phyloP scores from a whole-genome alignment of 306 rosid genomes.

The Lathyrus sativus region DNA sequence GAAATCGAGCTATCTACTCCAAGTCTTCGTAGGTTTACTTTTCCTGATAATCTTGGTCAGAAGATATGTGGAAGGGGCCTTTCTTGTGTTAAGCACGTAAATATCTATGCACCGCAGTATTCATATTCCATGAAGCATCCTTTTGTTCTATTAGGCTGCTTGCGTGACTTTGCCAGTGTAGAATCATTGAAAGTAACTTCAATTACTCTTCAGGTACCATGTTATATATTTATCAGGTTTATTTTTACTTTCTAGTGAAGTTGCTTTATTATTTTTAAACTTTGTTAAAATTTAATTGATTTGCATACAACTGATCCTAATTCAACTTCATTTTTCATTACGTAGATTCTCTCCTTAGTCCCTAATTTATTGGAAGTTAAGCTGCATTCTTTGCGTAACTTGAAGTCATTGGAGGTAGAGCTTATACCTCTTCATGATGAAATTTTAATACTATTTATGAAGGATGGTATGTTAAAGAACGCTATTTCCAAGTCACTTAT shows the following conservation, averaged over 20 bases:
- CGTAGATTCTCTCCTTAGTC: neutral
- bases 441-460: too few relatives aligned
- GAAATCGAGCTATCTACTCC: neutral
- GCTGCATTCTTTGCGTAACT: neutral
- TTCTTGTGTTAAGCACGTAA: neutral
- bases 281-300: too few relatives aligned
- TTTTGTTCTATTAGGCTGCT: neutral
- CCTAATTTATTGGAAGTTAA: neutral
- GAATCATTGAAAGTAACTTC: neutral
- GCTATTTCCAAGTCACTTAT: too few relatives aligned
- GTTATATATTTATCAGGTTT: too few relatives aligned
- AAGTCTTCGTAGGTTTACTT: neutral
- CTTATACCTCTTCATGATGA: too few relatives aligned
- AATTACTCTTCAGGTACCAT: neutral
- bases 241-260: too few relatives aligned
- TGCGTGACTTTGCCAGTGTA: neutral
- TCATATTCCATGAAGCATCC: neutral
- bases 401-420: neutral
- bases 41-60: neutral
- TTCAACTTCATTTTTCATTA: neutral
- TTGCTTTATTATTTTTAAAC: too few relatives aligned
- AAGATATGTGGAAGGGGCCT: neutral
- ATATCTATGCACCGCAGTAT: neutral
- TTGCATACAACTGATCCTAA: too few relatives aligned
- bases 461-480: too few relatives aligned